Conservation (phyloP, 305 asterid species). For the Nicotiana rustica region DNA sequence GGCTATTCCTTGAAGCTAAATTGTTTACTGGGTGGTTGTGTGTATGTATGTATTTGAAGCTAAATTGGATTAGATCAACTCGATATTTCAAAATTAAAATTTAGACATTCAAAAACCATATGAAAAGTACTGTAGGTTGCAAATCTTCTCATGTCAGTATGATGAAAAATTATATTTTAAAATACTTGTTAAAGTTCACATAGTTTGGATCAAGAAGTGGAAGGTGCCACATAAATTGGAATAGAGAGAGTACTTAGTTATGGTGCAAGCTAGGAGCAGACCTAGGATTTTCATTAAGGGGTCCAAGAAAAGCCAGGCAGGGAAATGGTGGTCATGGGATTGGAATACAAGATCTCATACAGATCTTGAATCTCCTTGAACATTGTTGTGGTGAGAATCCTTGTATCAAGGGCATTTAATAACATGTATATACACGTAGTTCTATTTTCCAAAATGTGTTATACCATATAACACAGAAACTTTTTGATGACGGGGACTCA, state of each 20-base stretch:
- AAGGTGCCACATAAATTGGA: no score
- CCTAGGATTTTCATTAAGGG: neutral
- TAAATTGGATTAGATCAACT: no score
- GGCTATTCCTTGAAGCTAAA: no score
- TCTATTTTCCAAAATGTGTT: neutral
- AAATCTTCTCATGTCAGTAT: no score
- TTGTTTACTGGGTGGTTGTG: no score
- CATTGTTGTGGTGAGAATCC: neutral
- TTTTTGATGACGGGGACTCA: neutral
- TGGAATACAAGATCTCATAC: constrained; percentile 11
- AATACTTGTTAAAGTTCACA: no score
- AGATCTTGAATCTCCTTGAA: neutral
- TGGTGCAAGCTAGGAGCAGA: neutral
- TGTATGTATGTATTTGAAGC: no score
- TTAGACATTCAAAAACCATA: no score
- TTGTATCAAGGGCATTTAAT: neutral
- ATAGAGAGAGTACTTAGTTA: neutral
- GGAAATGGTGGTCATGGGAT: neutral
- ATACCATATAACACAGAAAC: neutral
- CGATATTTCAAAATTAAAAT: no score
- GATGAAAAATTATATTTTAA: no score
- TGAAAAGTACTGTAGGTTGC: no score
- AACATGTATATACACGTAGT: neutral
- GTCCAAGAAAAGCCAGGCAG: neutral
- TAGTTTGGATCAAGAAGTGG: no score